Base-by-base conservation (phyloP, 2,329 filamentous ascomycete genomes). In the Colletotrichum orbiculare region DNA sequence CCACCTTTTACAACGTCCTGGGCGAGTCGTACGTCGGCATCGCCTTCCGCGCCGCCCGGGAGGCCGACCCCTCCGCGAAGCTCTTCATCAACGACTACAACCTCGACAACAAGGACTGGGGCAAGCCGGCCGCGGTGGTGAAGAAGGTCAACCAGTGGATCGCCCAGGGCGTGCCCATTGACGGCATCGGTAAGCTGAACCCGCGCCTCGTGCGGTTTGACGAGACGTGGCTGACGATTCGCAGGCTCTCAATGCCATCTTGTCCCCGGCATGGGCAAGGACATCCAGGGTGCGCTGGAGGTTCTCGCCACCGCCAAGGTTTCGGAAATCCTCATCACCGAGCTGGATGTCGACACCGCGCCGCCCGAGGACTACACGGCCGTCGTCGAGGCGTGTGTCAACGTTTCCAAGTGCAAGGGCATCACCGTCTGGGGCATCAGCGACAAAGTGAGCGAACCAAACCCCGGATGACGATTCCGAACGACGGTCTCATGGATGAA, bases 41-140 rank as follows among this genome's bases (percentile, higher is more conserved):
- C 71, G 90, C 90, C 41, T 93, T 93, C 78, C 81, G 85, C 57
- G 86, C 90, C 8, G 91, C 91, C 33, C 85, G 85, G 54, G 81
- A 81, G 8, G 89, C 88, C 9, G 91, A 93, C 73, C 89, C 90
- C 2, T 70, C 76, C 59, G 89, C 88, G 2, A 90, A 89, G 77
- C 82, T 93, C 42, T 94, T 91, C 81, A 91, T 93, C 78, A 94
- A 93, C 77, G 90, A 93, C 73, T 87, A 84, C 77, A 91, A 91
- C 78, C 83, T 91, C 52, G 89, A 91, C 77, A 80, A 75, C 47
- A 82, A 88, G n/a, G 81, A 71, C 69, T 84, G 84, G 70, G 79
- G 82, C 67, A 93, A 93, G 80, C 52, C 80, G 59, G 79, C 79
- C 43, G 81, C 81, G 48, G 85, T 90, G 78, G 80, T 85, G 6